Base-by-base conservation (phyloP, 768 basidiomycete genomes). In the Leccinum arenicola region DNA sequence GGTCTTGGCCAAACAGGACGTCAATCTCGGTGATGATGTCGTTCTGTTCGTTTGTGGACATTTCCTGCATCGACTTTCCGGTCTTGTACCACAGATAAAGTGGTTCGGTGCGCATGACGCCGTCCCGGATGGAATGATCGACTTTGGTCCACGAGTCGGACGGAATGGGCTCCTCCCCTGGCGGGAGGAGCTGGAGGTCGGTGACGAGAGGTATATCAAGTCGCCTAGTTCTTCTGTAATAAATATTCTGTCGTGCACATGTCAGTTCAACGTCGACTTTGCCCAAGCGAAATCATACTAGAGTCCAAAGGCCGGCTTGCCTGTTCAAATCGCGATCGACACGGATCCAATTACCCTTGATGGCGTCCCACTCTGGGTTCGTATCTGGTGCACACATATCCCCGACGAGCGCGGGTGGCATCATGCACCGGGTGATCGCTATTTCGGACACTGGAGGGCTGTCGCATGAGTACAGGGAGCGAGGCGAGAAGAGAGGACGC, bases 1-100 rank as follows among this genome's bases (percentile, higher is more conserved):
- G 78, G 55, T 87, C 89, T 57, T 93, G 87, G 5, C 96, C 96
- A 68, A 85, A 97, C 0, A 93, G 73, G 3, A 98, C 80, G 68
- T 98, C 95, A n/a, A 98, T 61, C 72, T 98, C 95, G 1, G 95
- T 98, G 66, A 98, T 84, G 25, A 94, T 75, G 47, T 87, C 77
- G 35, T 78, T 69, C 60, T 80, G 78, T 64, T 89, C 83, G 43
- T 80, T 79, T 9, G 76, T 55, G n/a, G 74, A 76, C 83, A 91
- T 85, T 21, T 86, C 79, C 15, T 75, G 75, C 38, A 84, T 75
- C 1, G 87, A 83, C 67, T 89, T 89, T 7, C 84, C 87, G 9
- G 79, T 72, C 62, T 81, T 82, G 75, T 93, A 95, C 92, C 93
- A 97, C 19, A 96, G 66, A 69, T 77, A 89, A 12, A 91, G 75